A percentile compares a stretch with the other conserved stretches of the same genome.
These are phyloP conservation scores for Linnemannia zychae DNA, from an alignment of 192 early-diverging fungal species.

Conservation along the genomic window DNA sequence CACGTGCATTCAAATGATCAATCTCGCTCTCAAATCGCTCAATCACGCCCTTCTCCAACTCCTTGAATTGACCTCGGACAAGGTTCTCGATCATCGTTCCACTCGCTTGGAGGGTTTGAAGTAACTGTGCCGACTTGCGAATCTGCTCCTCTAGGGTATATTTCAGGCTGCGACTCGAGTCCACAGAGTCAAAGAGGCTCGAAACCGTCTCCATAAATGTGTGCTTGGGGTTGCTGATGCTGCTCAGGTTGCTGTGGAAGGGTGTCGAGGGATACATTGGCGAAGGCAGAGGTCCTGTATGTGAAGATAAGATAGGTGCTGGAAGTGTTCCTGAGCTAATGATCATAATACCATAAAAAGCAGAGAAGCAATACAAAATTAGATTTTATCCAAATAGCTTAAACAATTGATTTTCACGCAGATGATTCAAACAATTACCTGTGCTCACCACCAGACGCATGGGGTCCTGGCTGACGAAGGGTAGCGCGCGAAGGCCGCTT, in stretches of 20 bases:
- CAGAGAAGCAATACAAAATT: not conserved
- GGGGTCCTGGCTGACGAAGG: slow-evolving; percentile 21
- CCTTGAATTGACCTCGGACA: slow-evolving; percentile 79
- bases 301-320: slow-evolving; percentile 51
- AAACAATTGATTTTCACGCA: too few species aligned
- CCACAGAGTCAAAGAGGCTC: slow-evolving; percentile 68
- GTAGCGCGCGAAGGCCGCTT: slow-evolving; percentile 39
- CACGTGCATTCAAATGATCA: slow-evolving; percentile 51
- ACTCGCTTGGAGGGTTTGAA: slow-evolving; percentile 81
- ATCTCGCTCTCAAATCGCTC: slow-evolving; percentile 62
- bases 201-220: slow-evolving; percentile 70
- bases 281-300: slow-evolving; percentile 58
- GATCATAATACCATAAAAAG: too few species aligned
- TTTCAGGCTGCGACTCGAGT: slow-evolving; percentile 71
- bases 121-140: slow-evolving; percentile 73
- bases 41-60: slow-evolving; percentile 76
- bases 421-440: not conserved
- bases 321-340: slow-evolving; percentile 41
- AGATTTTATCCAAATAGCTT: not conserved
- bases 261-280: slow-evolving; percentile 66
- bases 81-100: slow-evolving; percentile 85
- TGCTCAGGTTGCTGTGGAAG: slow-evolving; percentile 40
- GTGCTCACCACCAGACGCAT: slow-evolving; percentile 15
- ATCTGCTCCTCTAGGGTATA: slow-evolving; percentile 83
- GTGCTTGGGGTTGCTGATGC: slow-evolving; percentile 60